Base-by-base conservation (phyloP, 768 basidiomycete species). In the Leccinum uliginosum region DNA sequence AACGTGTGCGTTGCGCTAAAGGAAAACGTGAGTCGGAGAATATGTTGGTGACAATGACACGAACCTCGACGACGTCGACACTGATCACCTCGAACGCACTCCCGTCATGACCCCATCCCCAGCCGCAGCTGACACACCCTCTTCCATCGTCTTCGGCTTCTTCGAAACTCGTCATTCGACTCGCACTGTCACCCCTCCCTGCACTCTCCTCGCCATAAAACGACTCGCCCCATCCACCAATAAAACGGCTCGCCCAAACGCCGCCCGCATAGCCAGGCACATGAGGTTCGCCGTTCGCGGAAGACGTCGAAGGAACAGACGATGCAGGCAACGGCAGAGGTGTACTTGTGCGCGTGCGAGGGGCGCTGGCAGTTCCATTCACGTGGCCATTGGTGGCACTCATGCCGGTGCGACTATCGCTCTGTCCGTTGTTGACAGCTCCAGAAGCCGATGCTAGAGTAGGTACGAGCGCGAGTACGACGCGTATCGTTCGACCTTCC, bases 51-150 rank as follows among this genome's bases (percentile, higher is more conserved):
- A 57, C 30, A 53, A 50, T 15, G 46, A 59, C 54, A 71, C 83
- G 34, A 60, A 89, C 89, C 77, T 83, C 75, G 48, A 83, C 78
- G 65, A 87, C 84, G 61, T 82, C 77, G 17, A 82, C 86, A 24
- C 74, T 76, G 17, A 90, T 68, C 53, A 91, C 79, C 74, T 89
- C 89, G 62, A 89, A 79, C 24, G 84, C 87, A 63, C 85, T 83
- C 24, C 89, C 89, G 59, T 89, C 88, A 60, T 90, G 89, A 2
- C 85, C 83, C 60, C 80, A 83, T n/a, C 88, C 87, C 89, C 89
- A 89, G 0, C 82, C 82, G 9, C 82, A 84, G 68, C 86, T 87
- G n/a, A 79, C 73, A 62, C 87, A 70, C 10, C 78, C 75, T 48
- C 85, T 71, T 26, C 84, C 85, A 62, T 87, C 86, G 57, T 86